phyloP scores from a whole-genome alignment of 805 yeast genomes.

The Tetrapisispora phaffii region DNA sequence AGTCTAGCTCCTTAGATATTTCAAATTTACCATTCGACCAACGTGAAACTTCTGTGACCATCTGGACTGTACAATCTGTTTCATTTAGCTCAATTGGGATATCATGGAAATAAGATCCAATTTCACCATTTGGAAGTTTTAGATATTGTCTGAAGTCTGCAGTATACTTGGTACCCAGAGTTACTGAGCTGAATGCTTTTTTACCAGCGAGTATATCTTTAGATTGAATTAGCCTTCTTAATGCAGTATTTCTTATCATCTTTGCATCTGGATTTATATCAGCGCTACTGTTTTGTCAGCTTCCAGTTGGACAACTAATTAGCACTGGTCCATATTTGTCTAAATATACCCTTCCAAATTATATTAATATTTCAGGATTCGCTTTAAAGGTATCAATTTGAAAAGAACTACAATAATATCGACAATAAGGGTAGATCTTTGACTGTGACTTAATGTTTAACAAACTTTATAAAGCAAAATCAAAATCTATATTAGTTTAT shows the following conservation, averaged over 20 bases:
- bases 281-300: too few species aligned
- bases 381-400: too few species aligned
- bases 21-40: conserved; percentile 83
- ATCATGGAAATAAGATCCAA: conserved; percentile 65
- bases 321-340: too few species aligned
- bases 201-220: conserved; percentile 6
- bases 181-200: conserved; percentile 10
- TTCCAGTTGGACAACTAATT: too few species aligned
- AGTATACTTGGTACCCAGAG: conserved; percentile 33
- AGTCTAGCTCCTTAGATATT: conserved; percentile 44
- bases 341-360: too few species aligned
- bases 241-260: conserved; percentile 3
- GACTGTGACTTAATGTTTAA: too few species aligned
- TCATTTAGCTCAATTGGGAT: conserved; percentile 45
- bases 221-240: conserved; percentile 9
- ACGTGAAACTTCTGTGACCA: conserved; percentile 70
- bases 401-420: too few species aligned
- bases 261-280: too few species aligned
- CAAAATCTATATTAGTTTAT: too few species aligned
- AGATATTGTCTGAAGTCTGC: conserved; percentile 37
- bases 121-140: conserved; percentile 33
- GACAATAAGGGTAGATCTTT: too few species aligned
- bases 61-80: conserved; percentile 39
- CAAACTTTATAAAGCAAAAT: too few species aligned
- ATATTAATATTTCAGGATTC: too few species aligned